A percentile compares a stretch with the other conserved stretches of the same genome.
Conservation (phyloP, 2,329 filamentous ascomycete genomes). For the Hyphodiscus sp. region DNA sequence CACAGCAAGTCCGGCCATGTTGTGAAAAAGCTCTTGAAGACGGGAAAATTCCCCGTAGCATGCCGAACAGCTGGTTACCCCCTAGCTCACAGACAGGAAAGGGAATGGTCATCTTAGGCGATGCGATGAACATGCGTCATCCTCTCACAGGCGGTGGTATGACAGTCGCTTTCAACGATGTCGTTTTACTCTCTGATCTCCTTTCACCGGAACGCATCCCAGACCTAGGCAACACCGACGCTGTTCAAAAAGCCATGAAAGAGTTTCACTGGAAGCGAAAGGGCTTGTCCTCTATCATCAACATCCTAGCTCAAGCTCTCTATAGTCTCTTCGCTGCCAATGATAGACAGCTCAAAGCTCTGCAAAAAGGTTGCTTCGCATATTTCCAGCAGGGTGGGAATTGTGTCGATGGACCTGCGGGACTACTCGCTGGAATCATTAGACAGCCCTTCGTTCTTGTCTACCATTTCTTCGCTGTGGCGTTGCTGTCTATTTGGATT, state of each 20-base stretch:
- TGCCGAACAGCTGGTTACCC: constrained; percentile 95
- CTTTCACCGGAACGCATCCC: constrained; percentile 65
- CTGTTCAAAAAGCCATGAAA: constrained; percentile 58
- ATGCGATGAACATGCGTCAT: constrained; percentile 99
- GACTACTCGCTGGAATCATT: constrained; percentile 76
- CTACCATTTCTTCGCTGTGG: constrained; percentile 92
- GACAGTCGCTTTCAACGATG: constrained; percentile 96
- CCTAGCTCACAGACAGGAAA: constrained; percentile 63
- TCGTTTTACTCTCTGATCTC: constrained; percentile 67
- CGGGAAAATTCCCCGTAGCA: constrained; percentile 69
- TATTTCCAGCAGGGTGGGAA: constrained; percentile 77
- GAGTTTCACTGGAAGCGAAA: constrained; percentile 87
- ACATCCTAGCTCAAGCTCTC: constrained; percentile 92
- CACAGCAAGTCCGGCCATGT: constrained; percentile 61
- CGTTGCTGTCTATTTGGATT: constrained; percentile 78
- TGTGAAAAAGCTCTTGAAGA: constrained; percentile 72
- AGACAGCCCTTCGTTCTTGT: constrained; percentile 71
- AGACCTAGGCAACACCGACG: constrained; percentile 57
- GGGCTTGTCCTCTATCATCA: constrained; percentile 77
- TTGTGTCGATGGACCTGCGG: constrained; percentile 70
- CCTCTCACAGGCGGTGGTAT: constrained; percentile 95
- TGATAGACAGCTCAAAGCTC: constrained; percentile 65
- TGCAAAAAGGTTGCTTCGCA: constrained; percentile 84
- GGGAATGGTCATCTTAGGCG: constrained; percentile 77
- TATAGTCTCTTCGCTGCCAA: constrained; percentile 89